Base-by-base conservation (phyloP, 202 grass and related monocot genomes). In the Carex sylvatica region DNA sequence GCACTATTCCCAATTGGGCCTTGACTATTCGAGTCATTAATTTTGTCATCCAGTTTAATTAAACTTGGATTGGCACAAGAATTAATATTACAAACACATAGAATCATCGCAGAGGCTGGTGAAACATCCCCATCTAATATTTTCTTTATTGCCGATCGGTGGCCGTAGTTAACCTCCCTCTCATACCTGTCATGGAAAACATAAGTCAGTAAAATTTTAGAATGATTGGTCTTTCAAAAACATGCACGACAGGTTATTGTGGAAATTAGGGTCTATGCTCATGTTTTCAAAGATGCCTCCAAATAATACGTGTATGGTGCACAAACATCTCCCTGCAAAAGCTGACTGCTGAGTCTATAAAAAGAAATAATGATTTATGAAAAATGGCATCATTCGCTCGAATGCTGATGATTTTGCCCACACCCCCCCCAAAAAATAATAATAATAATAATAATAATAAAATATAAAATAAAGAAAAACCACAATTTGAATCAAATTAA, bases 101-200 rank as follows among this genome's bases (percentile, higher is more conserved):
- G 67, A 87, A 98, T 82, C 92, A 98, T 98, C 89, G 87, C 88
- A 49, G 85, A 89, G 82, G 95, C 87, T 87, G 95, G 92, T 24
- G 89, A 93, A 88, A 84, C 91, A 93, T 95, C 94, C 56, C 92
- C 95, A 81, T 98, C 92, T 86, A 98, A 84, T 86, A 90, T 86
- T 84, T 87, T 95, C 86, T 98, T 98, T 85, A 98, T 87, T 53
- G 91, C 87, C 47, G 95, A 98, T 74, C 92, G 78, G 65, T 98
- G 95, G 59, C 95, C 95, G 83, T 88, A 80, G 77, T 95, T 95
- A 40, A 94, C 83, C 91, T 98, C 95, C 74, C 95, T 93, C 42
- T 95, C 95, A 90, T 93, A 98, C 83, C 95, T 95, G 79, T 65
- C 85, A 93, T 83, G 16, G 33, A 87, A 74, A 79, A 13, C 42